Evolutionary conservation across 345 rosid genomes (phyloP), one percentile per base, ranked within the genome.

Genomic region (Euphorbia pulcherrima): DNA sequence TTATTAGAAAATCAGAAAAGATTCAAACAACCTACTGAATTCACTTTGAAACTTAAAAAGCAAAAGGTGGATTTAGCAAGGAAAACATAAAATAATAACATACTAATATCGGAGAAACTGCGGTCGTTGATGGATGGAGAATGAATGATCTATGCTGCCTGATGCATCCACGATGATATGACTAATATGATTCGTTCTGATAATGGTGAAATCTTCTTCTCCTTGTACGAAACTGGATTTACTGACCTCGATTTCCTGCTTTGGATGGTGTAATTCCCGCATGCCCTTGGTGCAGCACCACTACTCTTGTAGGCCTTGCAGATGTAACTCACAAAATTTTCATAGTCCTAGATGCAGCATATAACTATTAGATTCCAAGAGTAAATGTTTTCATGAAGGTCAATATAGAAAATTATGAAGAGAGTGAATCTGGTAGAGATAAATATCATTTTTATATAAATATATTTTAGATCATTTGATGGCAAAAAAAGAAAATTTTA

Each of bases 231-330:
- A 80, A 81, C 88, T 70, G 72, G 80, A 74, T 39, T 67, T 14
- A 27, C 63, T 66, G 71, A 46, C 28, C 67, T 74, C 40, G 75
- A 21, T 23, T 60, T 77, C 37, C 30, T 64, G 44, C 52, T 47
- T 56, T n/a, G 66, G 68, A 60, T 68, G 62, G 55, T 27, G 24
- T 68, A 61, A 52, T 80, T 77, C 60, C 84, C 72, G 77, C 96
- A 93, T 58, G 90, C 89, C 47, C 76, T 59, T 0, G 83, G 90
- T 7, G 64, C 48, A 44, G 73, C 39, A 52, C 2, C 9, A 52
- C 73, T 76, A 54, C 91, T 90, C 39, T 81, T 75, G 67, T 90
- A 90, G 44, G 90, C 95, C 74, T 82, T 77, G 77, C 98, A 93
- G 75, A 93, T 80, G 81, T 87, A 93, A 81, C 82, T 86, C 76